Evolutionary conservation across 345 rosid genomes (phyloP), one percentile per base, ranked within the genome.

Genomic region (Corchorus olitorius): DNA sequence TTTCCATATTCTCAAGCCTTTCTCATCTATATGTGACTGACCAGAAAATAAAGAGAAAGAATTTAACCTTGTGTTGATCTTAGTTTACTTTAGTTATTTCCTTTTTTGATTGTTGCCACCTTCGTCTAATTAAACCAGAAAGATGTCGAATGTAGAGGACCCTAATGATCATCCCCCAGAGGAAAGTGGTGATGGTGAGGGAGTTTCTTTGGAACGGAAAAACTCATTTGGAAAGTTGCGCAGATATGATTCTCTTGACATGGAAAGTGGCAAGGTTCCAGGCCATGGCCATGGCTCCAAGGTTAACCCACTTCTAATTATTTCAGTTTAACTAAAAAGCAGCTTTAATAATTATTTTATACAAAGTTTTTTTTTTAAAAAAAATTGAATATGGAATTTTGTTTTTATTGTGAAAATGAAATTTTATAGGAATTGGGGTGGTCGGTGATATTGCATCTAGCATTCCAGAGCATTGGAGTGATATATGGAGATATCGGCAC

Each of bases 401-500:
- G 27, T 27, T 27, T n/a, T n/a, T 27, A 27, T 27, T 27, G 27
- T 27, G 27, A 1, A 27, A 27, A n/a, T n/a, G n/a, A n/a, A 27
- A 27, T 1, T 10, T n/a, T 62, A 37, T 10, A 82, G 82, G 78
- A 0, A 12, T 64, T 37, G 67, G 65, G 75, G 9, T 87, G 90
- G 89, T 34, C 53, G 19, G 78, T 75, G 54, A 79, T 89, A 37
- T 48, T 89, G 75, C 84, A 76, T 0, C 81, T 89, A 49, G 94
- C 92, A 14, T 87, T 90, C 43, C 94, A 90, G 53, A 86, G 92
- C 80, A 75, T 90, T 0, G 92, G 94, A 6, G 48, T 89, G 12
- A 90, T 86, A 19, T 89, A 90, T 2, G 90, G 92, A 19, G 92
- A 90, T 70, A 77, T 89, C 0, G 92, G 91, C 0, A 89, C 94